Evolutionary conservation across 768 basidiomycete species (phyloP).

Genomic region (Kwoniella pini): DNA sequence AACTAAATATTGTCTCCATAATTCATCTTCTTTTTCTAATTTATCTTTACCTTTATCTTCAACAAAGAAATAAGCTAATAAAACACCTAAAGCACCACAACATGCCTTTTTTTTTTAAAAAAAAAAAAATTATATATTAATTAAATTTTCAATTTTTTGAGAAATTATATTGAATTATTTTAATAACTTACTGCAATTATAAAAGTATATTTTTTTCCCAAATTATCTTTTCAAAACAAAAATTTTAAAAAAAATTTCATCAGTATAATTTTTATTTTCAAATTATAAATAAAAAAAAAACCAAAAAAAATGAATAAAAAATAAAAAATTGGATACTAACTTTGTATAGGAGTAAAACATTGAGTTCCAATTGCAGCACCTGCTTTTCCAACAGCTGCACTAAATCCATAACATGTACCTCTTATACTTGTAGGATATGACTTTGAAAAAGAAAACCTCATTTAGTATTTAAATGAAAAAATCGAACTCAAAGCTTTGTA

Average conservation of each 20-base stretch:
- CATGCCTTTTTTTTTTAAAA: too few relatives aligned
- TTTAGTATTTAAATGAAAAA: constrained; percentile 59
- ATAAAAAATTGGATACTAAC: constrained; percentile 3
- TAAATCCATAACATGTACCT: constrained; percentile 67
- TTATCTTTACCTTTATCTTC: constrained; percentile 42
- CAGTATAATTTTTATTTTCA: too few relatives aligned
- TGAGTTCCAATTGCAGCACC: constrained; percentile 59
- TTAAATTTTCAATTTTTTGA: too few relatives aligned
- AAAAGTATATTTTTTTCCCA: constrained; percentile 46
- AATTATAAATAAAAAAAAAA: background rate
- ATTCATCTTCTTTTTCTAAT: constrained; percentile 44
- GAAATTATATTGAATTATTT: too few relatives aligned
- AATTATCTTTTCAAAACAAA: constrained; percentile 15
- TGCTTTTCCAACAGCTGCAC: constrained; percentile 53
- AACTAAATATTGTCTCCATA: constrained; percentile 44
- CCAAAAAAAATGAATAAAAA: background rate
- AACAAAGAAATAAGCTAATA: constrained; percentile 42
- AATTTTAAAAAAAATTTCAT: too few relatives aligned
- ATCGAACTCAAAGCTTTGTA: background rate
- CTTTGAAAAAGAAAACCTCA: too few relatives aligned
- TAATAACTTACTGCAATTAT: constrained; percentile 31
- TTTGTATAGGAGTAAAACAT: constrained; percentile 39
- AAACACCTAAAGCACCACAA: constrained; percentile 34
- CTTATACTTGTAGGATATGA: constrained; percentile 62
- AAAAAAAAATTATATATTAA: too few relatives aligned